phyloP scores from a whole-genome alignment of 2,329 filamentous ascomycete species.

The Fusarium napiforme region DNA sequence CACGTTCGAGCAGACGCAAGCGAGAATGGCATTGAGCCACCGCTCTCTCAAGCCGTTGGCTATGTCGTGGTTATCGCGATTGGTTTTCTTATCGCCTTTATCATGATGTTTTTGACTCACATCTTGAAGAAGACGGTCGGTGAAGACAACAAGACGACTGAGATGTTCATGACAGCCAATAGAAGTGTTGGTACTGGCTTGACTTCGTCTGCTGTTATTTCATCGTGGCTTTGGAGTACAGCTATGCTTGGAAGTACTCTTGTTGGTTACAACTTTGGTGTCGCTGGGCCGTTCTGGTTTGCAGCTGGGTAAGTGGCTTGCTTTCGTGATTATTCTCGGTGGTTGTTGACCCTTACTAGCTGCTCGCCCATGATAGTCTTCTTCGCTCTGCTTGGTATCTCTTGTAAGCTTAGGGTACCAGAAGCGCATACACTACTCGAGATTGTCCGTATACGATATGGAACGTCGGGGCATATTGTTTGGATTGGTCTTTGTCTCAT shows the following conservation, averaged over 20 bases:
- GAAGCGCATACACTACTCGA: constrained; percentile 66
- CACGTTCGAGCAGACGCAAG: not conserved
- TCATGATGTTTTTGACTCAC: constrained; percentile 59
- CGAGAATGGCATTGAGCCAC: constrained; percentile 36
- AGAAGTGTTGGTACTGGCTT: constrained; percentile 61
- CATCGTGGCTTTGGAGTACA: constrained; percentile 66
- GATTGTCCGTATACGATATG: constrained; percentile 63
- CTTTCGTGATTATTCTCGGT: fast-evolving
- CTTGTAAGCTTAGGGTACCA: constrained; percentile 62
- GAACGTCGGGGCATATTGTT: constrained; percentile 59
- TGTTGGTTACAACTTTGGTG: constrained; percentile 64
- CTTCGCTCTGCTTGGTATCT: constrained; percentile 62
- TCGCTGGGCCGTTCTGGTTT: constrained; percentile 68
- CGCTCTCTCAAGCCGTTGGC: constrained; percentile 45
- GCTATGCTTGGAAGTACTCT: constrained; percentile 61
- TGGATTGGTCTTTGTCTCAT: constrained; percentile 63
- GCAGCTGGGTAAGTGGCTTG: constrained; percentile 55
- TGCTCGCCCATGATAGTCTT: constrained; percentile 67
- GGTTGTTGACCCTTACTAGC: not conserved
- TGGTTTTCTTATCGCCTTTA: constrained; percentile 50
- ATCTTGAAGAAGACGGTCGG: constrained; percentile 60
- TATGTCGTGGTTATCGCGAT: constrained; percentile 50
- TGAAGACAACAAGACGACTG: constrained; percentile 63
- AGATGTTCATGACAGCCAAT: constrained; percentile 68
- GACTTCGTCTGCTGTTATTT: constrained; percentile 64